phyloP scores from a whole-genome alignment of 306 rosid genomes.

The Glycine tomentella region DNA sequence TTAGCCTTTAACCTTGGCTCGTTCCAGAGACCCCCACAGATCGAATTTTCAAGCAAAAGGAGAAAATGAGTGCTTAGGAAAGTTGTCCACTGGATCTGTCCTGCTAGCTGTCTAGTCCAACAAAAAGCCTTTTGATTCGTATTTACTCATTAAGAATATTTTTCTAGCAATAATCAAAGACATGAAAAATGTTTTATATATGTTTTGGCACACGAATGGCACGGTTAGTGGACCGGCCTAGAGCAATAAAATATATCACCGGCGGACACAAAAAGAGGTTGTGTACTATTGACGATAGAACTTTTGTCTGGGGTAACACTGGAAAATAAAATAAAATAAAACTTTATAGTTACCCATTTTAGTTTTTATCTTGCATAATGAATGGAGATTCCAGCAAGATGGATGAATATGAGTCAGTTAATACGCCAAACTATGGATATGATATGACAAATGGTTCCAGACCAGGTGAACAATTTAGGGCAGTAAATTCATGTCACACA shows the following conservation, averaged over 20 bases:
- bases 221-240: slow-evolving; percentile 51
- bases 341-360: not conserved
- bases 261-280: slow-evolving; percentile 57
- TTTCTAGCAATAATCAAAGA: slow-evolving; percentile 11
- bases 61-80: slow-evolving; percentile 32
- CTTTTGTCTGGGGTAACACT: not conserved
- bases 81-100: slow-evolving; percentile 20
- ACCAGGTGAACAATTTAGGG: too few species aligned
- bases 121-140: slow-evolving; percentile 42
- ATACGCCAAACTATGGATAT: too few species aligned
- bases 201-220: slow-evolving; percentile 47
- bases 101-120: not conserved
- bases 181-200: not conserved
- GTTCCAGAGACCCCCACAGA: not conserved
- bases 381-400: too few species aligned
- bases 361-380: not conserved
- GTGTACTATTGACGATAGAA: not conserved
- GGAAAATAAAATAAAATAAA: not conserved
- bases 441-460: too few species aligned
- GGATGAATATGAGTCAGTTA: too few species aligned
- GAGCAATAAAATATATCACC: slow-evolving; percentile 42
- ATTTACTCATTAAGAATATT: slow-evolving; percentile 20
- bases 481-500: too few species aligned
- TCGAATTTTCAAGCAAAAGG: not conserved
- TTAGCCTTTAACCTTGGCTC: slow-evolving; percentile 14